These are phyloP conservation scores for Earliella scabrosa DNA, from an alignment of 1,284 basidiomycete species.

Conservation along the genomic window DNA sequence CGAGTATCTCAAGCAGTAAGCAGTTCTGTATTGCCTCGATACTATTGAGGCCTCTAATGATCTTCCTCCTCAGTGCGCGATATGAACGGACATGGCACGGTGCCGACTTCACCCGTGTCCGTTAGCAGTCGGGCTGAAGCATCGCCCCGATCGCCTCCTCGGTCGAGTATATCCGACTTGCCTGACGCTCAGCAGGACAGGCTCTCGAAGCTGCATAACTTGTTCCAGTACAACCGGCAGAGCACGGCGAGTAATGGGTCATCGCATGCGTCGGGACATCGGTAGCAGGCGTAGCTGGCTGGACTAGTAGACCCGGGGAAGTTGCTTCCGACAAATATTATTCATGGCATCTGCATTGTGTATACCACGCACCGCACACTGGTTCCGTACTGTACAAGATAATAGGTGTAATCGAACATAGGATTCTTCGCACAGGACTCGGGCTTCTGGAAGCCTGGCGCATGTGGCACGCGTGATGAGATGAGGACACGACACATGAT, in stretches of 20 bases:
- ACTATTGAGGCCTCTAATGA: background rate
- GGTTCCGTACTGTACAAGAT: slow-evolving; percentile 25
- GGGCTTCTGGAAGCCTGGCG: background rate
- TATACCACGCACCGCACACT: slow-evolving; percentile 29
- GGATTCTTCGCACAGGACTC: background rate
- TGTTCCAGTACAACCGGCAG: slow-evolving; percentile 77
- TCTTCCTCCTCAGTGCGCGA: slow-evolving; percentile 16
- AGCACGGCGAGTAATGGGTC: slow-evolving; percentile 69
- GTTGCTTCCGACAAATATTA: slow-evolving; percentile 15
- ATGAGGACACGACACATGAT: slow-evolving; percentile 14
- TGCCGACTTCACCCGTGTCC: slow-evolving; percentile 23
- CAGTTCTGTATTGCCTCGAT: background rate
- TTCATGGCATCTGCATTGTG: slow-evolving; percentile 28
- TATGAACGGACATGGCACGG: slow-evolving; percentile 17
- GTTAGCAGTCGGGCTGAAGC: slow-evolving; percentile 26
- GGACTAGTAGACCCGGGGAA: background rate
- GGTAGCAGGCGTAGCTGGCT: slow-evolving; percentile 24
- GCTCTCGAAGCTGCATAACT: slow-evolving; percentile 72
- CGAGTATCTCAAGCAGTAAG: slow-evolving; percentile 25
- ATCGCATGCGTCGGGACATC: slow-evolving; percentile 44
- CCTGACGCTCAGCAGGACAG: slow-evolving; percentile 54
- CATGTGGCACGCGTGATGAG: background rate
- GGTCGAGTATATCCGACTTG: slow-evolving; percentile 36
- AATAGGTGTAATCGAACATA: slow-evolving; percentile 22
- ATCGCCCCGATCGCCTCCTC: slow-evolving; percentile 40